Evolutionary conservation across 257 asterid genomes (phyloP).

Genomic region (Cruciata laevipes): DNA sequence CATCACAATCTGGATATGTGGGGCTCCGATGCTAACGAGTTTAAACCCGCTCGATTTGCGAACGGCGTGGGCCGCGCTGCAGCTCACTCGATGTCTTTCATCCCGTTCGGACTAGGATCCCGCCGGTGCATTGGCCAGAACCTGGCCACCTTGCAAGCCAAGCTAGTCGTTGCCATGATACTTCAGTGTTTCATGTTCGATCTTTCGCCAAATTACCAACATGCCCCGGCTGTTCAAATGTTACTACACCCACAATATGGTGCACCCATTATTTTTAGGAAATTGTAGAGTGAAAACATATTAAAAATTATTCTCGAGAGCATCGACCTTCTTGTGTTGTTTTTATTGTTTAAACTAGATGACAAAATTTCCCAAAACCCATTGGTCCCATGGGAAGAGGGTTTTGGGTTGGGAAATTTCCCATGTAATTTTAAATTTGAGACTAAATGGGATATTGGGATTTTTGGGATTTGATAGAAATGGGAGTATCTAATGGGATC

Average conservation of each 20-base stretch:
- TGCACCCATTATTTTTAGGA: conserved; percentile 71
- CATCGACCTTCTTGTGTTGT: neutral
- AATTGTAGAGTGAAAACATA: conserved; percentile 36
- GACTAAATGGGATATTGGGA: too few relatives aligned
- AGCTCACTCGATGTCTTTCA: conserved; percentile 63
- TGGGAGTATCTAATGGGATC: too few relatives aligned
- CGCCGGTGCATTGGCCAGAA: conserved; percentile 89
- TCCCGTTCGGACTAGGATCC: conserved; percentile 81
- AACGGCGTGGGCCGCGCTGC: conserved; percentile 65
- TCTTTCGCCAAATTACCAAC: conserved; percentile 58
- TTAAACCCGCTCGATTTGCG: conserved; percentile 73
- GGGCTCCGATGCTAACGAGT: conserved; percentile 73
- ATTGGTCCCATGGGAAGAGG: too few relatives aligned
- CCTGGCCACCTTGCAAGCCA: conserved; percentile 73
- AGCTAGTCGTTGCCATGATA: conserved; percentile 61
- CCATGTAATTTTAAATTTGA: too few relatives aligned
- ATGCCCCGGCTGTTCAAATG: conserved; percentile 67
- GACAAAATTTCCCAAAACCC: too few relatives aligned
- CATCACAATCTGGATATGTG: conserved; percentile 72
- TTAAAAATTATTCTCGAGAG: neutral
- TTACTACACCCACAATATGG: conserved; percentile 72
- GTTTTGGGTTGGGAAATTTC: too few relatives aligned
- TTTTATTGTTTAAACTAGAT: too few relatives aligned
- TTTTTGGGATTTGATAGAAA: too few relatives aligned
- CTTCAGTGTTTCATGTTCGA: conserved; percentile 64